Base-by-base conservation (phyloP, 345 rosid genomes). In the Theobroma cacao region DNA sequence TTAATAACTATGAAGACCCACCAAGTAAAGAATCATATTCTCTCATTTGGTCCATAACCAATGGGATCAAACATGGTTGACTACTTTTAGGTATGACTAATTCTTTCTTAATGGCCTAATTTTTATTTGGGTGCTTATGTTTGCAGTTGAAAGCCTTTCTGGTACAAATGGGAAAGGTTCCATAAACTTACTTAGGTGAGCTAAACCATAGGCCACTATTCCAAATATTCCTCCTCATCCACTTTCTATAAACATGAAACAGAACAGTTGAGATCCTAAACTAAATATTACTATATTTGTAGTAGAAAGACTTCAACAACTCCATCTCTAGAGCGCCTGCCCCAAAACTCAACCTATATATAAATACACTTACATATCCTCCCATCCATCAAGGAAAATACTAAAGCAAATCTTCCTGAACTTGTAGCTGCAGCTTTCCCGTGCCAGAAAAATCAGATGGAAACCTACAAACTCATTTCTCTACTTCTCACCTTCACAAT, bases 381-480 rank as follows among this genome's bases (percentile, higher is more conserved):
- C n/a, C 48, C 34, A 53, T 53, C 48, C 76, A 73, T 55, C 43
- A 13, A 72, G 50, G n/a, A 17, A 55, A 50, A 26, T 5, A 7
- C 22, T 22, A 73, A 45, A 73, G 22, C 76, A 20, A 52, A 34
- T 11, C 64, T 33, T 52, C 62, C 9, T 72, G 1, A 50, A 53
- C n/a, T 34, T 36, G 0, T 72, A 18, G 45, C 60, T 31, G n/a
- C 3, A n/a, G n/a, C 3, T 24, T 43, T 20, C 26, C 70, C 28
- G 24, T 68, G 33, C 36, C 18, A 68, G 53, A 67, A 24, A 11
- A 4, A 22, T 22, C 20, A 45, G n/a, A 73, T 73, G 76, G 76
- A 55, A 73, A 13, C 47, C 48, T 56, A 73, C 33, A 73, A 55
- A 36, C 76, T 73, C 76, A 73, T 73, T 73, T 73, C 50, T 36